These are phyloP conservation scores for Geranium rotundifolium DNA, from an alignment of 345 rosid species.

Conservation along the genomic window DNA sequence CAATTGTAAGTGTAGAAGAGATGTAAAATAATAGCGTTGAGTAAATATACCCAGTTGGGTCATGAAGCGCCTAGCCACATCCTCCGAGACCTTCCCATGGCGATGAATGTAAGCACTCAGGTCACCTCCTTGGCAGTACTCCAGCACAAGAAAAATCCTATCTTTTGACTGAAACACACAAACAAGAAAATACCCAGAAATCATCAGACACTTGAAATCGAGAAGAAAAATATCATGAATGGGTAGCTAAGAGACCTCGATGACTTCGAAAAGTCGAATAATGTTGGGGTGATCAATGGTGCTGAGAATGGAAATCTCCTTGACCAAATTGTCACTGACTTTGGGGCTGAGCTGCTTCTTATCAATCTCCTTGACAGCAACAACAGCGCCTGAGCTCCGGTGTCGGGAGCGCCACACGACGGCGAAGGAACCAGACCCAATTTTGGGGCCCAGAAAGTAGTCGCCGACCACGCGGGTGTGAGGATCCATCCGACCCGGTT, in stretches of 20 bases:
- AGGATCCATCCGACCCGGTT: constrained; percentile 24
- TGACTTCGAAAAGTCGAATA: constrained; percentile 37
- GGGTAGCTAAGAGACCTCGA: constrained; percentile 24
- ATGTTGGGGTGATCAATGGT: constrained; percentile 67
- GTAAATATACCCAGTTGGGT: constrained; percentile 54
- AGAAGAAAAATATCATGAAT: too few relatives aligned
- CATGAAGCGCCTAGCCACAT: constrained; percentile 68
- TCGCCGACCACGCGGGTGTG: constrained; percentile 41
- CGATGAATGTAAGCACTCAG: constrained; percentile 53
- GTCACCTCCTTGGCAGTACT: constrained; percentile 82
- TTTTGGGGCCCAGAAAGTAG: constrained; percentile 50
- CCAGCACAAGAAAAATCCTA: constrained; percentile 60
- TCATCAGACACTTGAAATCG: not conserved
- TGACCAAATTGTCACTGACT: constrained; percentile 53
- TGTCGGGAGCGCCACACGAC: constrained; percentile 60
- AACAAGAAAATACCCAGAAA: not conserved
- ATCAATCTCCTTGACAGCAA: constrained; percentile 74
- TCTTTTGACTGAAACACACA: constrained; percentile 34
- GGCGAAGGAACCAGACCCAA: constrained; percentile 77
- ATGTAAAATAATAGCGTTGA: not conserved
- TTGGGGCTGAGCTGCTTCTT: constrained; percentile 49
- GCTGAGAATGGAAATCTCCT: constrained; percentile 68
- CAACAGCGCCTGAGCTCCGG: constrained; percentile 37
- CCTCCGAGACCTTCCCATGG: constrained; percentile 55
- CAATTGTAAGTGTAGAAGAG: not conserved